A percentile compares a stretch with the other conserved stretches of the same genome.
Conservation (phyloP, 140 eudicot species). For the Cichorium intybus region DNA sequence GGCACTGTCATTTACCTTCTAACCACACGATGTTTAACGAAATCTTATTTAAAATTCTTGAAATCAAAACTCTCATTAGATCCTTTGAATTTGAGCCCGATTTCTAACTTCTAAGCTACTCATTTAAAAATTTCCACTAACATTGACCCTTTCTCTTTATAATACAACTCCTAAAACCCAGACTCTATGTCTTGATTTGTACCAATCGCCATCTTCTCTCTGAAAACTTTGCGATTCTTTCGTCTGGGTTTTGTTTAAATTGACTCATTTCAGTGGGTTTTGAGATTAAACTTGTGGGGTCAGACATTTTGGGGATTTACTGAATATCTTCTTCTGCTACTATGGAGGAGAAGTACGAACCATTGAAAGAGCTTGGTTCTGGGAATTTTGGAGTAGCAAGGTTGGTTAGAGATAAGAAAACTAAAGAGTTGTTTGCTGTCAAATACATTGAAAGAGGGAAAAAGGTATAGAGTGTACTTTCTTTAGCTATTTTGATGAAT, state of each 20-base stretch:
- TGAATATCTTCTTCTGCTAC: constrained; percentile 13
- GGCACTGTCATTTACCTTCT: too few species aligned
- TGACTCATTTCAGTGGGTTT: constrained; percentile 17
- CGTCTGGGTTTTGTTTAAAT: constrained; percentile 23
- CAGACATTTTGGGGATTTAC: constrained; percentile 29
- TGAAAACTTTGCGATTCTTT: background rate
- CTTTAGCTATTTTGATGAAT: constrained; percentile 8
- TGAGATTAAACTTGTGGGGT: constrained; percentile 31
- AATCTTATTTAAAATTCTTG: constrained; percentile 24
- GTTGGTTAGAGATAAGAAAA: constrained; percentile 59
- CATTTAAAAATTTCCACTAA: constrained; percentile 3
- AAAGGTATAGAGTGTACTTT: constrained; percentile 38
- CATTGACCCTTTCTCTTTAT: constrained; percentile 17
- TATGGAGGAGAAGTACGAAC: constrained; percentile 74
- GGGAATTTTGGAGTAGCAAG: constrained; percentile 80
- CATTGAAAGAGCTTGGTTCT: constrained; percentile 70
- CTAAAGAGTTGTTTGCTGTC: constrained; percentile 63
- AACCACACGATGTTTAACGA: constrained; percentile 32
- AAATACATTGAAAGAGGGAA: constrained; percentile 79
- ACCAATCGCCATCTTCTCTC: constrained; percentile 13
- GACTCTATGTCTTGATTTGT: constrained; percentile 19
- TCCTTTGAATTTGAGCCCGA: constrained; percentile 34
- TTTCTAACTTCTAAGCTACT: constrained; percentile 41
- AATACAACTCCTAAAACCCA: constrained; percentile 15
- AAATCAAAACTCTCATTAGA: constrained; percentile 16